A percentile compares a stretch with the other conserved stretches of the same genome.
Evolutionary conservation across 1,284 basidiomycete genomes (phyloP).

Genomic region (Schizophyllum commune): DNA sequence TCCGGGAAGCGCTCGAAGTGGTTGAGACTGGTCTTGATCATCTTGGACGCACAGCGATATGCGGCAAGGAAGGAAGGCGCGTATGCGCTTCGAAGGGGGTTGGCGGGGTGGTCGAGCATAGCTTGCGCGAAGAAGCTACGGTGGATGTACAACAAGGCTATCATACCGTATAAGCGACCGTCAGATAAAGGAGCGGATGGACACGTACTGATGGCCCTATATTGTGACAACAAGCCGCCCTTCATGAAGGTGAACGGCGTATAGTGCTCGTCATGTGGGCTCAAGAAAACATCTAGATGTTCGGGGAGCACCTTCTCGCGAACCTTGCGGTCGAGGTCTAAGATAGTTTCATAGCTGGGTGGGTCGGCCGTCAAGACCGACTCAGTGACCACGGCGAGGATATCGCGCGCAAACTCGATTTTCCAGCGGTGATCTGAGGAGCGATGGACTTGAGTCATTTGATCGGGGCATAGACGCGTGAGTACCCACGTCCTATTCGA

Average conservation of each 20-base stretch:
- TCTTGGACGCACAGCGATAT: constrained; percentile 52
- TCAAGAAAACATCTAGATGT: constrained; percentile 43
- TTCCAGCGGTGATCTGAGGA: constrained; percentile 36
- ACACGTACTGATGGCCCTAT: constrained; percentile 37
- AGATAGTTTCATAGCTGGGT: constrained; percentile 44
- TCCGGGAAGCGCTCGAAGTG: constrained; percentile 48
- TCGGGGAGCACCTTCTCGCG: constrained; percentile 44
- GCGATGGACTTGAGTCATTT: background rate
- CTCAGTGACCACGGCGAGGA: constrained; percentile 41
- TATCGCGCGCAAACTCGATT: constrained; percentile 41
- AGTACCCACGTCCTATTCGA: constrained; percentile 38
- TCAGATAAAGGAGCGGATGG: background rate
- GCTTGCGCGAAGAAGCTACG: constrained; percentile 57
- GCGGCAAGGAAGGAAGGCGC: constrained; percentile 58
- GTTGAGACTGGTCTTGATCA: constrained; percentile 42
- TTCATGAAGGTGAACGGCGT: constrained; percentile 43
- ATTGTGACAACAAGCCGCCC: constrained; percentile 42
- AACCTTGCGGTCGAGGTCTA: constrained; percentile 51
- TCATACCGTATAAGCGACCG: background rate
- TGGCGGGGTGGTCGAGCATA: constrained; percentile 50
- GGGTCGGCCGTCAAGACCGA: constrained; percentile 41
- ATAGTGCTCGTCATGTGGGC: constrained; percentile 35
- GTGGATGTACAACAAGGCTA: constrained; percentile 49
- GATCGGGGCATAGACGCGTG: background rate
- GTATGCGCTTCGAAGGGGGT: constrained; percentile 53